Percentiles rank a stretch among this genome's conserved stretches.
Evolutionary conservation across 2,329 filamentous ascomycete species (phyloP).

Genomic region (Aureobasidium sp.): DNA sequence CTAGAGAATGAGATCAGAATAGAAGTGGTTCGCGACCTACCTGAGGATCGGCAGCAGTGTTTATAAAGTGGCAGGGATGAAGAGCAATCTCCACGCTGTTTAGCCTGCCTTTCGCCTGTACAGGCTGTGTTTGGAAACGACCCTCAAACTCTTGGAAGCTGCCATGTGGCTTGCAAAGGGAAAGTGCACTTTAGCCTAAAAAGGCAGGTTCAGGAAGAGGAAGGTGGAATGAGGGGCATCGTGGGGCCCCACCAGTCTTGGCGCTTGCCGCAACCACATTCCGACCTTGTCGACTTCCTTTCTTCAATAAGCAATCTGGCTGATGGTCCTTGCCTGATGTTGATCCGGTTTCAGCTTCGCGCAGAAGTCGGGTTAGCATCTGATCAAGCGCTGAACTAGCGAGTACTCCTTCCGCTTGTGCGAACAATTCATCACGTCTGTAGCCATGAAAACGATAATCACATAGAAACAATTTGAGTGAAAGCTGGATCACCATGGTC

Average conservation of each 20-base stretch:
- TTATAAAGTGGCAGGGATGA: not conserved
- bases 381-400: too few relatives aligned
- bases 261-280: not conserved
- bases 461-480: too few relatives aligned
- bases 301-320: not conserved
- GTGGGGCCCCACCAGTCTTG: not conserved
- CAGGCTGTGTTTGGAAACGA: not conserved
- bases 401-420: not conserved
- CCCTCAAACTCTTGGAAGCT: not conserved
- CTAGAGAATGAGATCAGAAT: not conserved
- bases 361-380: too few relatives aligned
- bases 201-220: not conserved
- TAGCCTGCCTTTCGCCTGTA: not conserved
- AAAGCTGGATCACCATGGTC: too few relatives aligned
- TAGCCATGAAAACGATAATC: not conserved
- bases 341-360: not conserved
- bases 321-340: too few relatives aligned
- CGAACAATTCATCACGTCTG: not conserved
- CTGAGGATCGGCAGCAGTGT: not conserved
- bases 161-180: not conserved
- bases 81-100: not conserved
- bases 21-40: not conserved
- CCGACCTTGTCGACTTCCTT: not conserved
- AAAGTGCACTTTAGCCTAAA: constrained; percentile 7
- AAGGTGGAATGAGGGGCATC: not conserved